These are phyloP conservation scores for Tetrahymena thermophila DNA, from an alignment of 73 alveolate genomes.

Conservation along the genomic window DNA sequence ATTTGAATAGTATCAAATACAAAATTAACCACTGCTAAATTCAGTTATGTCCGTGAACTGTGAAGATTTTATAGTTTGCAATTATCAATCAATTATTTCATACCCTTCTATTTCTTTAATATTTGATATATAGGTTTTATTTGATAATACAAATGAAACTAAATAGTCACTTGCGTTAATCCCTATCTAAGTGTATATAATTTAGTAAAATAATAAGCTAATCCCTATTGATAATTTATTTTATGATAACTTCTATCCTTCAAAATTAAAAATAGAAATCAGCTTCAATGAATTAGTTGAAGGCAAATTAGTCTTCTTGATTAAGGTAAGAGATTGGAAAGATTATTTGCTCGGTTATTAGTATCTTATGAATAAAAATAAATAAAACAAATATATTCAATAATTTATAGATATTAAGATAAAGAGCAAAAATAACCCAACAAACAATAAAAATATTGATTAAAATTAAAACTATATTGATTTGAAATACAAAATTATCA, in stretches of 20 bases:
- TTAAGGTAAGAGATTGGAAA: background rate
- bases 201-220: too few relatives aligned
- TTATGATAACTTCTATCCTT: background rate
- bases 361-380: too few relatives aligned
- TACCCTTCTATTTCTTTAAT: background rate
- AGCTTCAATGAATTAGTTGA: background rate
- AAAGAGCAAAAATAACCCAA: too few relatives aligned
- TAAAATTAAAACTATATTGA: too few relatives aligned
- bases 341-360: background rate
- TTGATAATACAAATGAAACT: background rate
- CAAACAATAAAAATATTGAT: background rate
- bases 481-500: background rate
- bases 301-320: background rate
- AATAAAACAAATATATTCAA: too few relatives aligned
- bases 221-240: too few relatives aligned
- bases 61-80: background rate
- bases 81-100: background rate
- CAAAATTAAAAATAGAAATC: background rate
- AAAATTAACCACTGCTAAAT: too few relatives aligned
- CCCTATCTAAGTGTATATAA: background rate
- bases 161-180: too few relatives aligned
- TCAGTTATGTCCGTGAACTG: background rate
- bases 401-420: background rate
- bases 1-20: too few relatives aligned
- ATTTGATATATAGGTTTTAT: too few relatives aligned